Percentiles rank a stretch among this genome's conserved stretches.
These are phyloP conservation scores for Acer yangbiense DNA, from an alignment of 345 rosid species.

Conservation along the genomic window DNA sequence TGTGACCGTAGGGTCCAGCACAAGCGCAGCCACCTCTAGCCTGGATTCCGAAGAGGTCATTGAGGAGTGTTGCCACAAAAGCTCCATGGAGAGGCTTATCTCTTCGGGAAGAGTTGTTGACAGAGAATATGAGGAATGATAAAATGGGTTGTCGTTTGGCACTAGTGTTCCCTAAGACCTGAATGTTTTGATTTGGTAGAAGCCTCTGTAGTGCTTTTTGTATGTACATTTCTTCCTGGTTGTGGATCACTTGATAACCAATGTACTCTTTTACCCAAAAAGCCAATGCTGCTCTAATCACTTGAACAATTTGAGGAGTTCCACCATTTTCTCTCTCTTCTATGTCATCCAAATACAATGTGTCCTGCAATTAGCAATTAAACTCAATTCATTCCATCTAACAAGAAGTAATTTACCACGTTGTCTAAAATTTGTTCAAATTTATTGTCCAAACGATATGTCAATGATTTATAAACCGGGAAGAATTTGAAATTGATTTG, in stretches of 20 bases:
- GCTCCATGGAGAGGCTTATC: constrained; percentile 63
- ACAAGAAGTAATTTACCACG: too few species aligned
- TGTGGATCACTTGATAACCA: constrained; percentile 33
- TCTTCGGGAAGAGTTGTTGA: constrained; percentile 28
- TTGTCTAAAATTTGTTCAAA: too few species aligned
- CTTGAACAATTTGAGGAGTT: constrained; percentile 64
- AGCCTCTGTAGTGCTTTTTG: constrained; percentile 46
- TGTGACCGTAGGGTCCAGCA: constrained; percentile 72
- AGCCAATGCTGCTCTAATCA: constrained; percentile 51
- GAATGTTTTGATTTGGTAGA: constrained; percentile 39
- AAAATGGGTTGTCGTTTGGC: constrained; percentile 44
- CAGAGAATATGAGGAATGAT: constrained; percentile 53
- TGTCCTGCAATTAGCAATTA: constrained; percentile 41
- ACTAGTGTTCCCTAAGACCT: constrained; percentile 45
- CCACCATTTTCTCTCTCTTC: constrained; percentile 64
- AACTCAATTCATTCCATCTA: too few species aligned
- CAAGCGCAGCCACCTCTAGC: constrained; percentile 70
- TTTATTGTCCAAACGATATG: too few species aligned
- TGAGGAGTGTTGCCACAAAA: constrained; percentile 52
- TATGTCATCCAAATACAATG: constrained; percentile 45
- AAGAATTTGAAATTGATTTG: too few species aligned
- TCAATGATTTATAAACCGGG: too few species aligned
- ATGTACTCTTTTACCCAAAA: constrained; percentile 65
- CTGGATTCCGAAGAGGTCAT: constrained; percentile 68
- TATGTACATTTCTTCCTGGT: constrained; percentile 38